Conservation (phyloP, 768 basidiomycete species). For the Lactarius indigo region DNA sequence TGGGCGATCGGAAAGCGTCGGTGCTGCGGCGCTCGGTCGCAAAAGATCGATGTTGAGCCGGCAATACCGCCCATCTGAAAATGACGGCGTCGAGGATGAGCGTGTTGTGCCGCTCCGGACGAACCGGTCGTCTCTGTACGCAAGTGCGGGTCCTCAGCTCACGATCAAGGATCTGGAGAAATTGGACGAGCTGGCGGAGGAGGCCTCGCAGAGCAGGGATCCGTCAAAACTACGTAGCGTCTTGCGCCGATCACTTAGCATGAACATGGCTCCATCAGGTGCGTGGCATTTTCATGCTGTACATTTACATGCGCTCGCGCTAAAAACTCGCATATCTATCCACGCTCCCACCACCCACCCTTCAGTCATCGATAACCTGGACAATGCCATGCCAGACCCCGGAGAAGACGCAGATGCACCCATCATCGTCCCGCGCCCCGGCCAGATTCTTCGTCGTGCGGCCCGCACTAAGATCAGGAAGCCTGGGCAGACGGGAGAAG, state of each 20-base stretch:
- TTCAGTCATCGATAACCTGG: slow-evolving; percentile 63
- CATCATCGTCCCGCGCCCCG: slow-evolving; percentile 84
- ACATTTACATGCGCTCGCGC: background rate
- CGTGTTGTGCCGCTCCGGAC: slow-evolving; percentile 64
- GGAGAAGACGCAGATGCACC: slow-evolving; percentile 86
- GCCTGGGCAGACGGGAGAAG: slow-evolving; percentile 67
- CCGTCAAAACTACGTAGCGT: slow-evolving; percentile 74
- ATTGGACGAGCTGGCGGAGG: slow-evolving; percentile 89
- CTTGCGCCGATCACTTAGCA: slow-evolving; percentile 80
- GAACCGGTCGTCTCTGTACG: slow-evolving; percentile 64
- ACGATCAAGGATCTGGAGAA: slow-evolving; percentile 94
- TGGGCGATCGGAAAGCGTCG: slow-evolving; percentile 43
- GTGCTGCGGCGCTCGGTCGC: slow-evolving; percentile 58
- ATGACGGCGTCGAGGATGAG: slow-evolving; percentile 68
- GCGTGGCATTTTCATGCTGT: slow-evolving; percentile 35
- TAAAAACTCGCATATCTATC: background rate
- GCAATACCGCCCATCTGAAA: slow-evolving; percentile 81
- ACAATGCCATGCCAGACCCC: slow-evolving; percentile 55
- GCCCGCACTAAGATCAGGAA: slow-evolving; percentile 97
- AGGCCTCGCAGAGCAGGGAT: slow-evolving; percentile 80
- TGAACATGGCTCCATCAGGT: slow-evolving; percentile 85
- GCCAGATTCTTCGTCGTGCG: slow-evolving; percentile 84
- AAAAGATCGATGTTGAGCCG: slow-evolving; percentile 93
- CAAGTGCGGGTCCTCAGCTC: slow-evolving; percentile 73
- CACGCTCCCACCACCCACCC: slow-evolving; percentile 1